Evolutionary conservation across 139 green algal species (phyloP).

Genomic region (Choricystis sp.): DNA sequence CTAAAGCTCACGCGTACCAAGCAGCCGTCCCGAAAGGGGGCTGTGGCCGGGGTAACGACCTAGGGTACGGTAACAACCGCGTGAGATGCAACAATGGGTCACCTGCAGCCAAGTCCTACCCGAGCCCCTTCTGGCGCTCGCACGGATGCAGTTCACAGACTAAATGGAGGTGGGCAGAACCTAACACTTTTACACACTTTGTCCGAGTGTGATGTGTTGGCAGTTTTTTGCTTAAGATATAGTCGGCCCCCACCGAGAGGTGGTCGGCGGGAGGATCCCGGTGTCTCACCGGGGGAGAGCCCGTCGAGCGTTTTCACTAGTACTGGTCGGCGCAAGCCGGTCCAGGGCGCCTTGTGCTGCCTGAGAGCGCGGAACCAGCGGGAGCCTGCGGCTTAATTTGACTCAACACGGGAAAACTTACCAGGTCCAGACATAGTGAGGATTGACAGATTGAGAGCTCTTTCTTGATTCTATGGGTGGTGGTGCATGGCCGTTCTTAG

Average conservation of each 20-base stretch:
- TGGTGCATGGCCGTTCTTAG: slow-evolving; percentile 41
- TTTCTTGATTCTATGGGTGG: slow-evolving; percentile 88
- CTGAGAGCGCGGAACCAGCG: background rate
- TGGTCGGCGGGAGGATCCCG: background rate
- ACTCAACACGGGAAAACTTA: slow-evolving; percentile 92
- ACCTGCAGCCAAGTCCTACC: background rate
- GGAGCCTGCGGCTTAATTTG: slow-evolving; percentile 92
- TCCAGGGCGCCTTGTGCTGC: background rate
- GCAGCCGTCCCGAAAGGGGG: background rate
- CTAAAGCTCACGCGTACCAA: background rate
- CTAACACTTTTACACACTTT: too few relatives aligned
- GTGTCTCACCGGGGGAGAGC: background rate
- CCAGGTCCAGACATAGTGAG: slow-evolving; percentile 89
- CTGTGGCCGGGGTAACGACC: background rate
- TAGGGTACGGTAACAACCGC: background rate
- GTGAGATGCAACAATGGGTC: background rate
- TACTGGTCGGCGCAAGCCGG: background rate
- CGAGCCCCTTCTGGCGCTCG: background rate
- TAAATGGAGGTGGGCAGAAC: background rate
- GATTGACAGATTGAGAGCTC: slow-evolving; percentile 91
- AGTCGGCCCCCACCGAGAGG: background rate
- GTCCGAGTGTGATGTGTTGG: too few relatives aligned
- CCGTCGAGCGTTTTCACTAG: background rate
- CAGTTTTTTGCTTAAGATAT: too few relatives aligned
- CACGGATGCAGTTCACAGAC: background rate